Percentiles rank a stretch among this genome's conserved stretches.
Conservation (phyloP, 768 basidiomycete genomes). For the Lactifluus hygrophoroides region DNA sequence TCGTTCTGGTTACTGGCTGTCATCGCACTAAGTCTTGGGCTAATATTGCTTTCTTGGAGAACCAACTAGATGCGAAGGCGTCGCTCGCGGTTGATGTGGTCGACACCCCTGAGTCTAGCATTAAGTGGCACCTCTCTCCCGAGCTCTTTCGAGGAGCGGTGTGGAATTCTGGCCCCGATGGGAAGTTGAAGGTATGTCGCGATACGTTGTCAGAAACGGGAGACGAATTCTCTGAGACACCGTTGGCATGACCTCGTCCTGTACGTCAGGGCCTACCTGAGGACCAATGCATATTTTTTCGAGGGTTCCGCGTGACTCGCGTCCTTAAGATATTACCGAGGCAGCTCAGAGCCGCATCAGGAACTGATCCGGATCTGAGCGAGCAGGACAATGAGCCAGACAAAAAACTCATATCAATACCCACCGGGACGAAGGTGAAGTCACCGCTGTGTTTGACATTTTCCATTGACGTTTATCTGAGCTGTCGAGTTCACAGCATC, state of each 20-base stretch:
- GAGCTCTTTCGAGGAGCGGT: neutral
- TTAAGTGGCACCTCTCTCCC: neutral
- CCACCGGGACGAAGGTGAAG: too few species aligned
- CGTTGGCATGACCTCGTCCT: neutral
- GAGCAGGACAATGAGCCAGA: neutral
- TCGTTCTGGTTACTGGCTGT: neutral
- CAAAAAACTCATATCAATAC: too few species aligned
- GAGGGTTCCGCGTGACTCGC: neutral
- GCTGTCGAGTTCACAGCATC: too few species aligned
- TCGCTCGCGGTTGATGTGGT: neutral
- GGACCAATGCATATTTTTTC: neutral
- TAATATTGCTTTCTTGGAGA: neutral
- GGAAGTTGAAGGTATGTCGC: neutral
- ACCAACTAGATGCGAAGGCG: neutral
- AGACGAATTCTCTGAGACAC: neutral
- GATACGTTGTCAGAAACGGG: too few species aligned
- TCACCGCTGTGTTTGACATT: too few species aligned
- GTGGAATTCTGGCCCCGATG: neutral
- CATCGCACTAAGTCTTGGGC: neutral
- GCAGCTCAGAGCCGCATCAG: neutral
- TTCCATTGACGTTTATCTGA: too few species aligned
- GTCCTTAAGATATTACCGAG: neutral
- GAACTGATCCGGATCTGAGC: neutral
- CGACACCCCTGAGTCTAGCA: neutral
- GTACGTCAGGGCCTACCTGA: neutral